Conservation (phyloP, 78 protist species). For the Trichosphaerium sp. region DNA sequence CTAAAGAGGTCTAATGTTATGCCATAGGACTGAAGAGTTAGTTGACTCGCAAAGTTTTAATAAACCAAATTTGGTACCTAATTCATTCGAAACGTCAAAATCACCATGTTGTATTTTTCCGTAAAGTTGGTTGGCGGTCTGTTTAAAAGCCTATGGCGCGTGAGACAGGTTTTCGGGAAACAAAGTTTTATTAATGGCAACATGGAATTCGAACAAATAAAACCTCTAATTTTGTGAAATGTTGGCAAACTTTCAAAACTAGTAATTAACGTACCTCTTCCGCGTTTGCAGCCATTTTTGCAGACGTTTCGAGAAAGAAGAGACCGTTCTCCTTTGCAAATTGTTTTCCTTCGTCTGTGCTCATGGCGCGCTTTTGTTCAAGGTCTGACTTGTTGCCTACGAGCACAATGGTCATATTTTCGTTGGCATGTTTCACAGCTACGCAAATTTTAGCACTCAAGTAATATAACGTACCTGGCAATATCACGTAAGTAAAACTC, state of each 20-base stretch:
- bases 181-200: too few species aligned
- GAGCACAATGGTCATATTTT: slow-evolving; percentile 79
- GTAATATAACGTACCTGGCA: too few species aligned
- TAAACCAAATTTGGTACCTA: too few species aligned
- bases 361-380: slow-evolving; percentile 67
- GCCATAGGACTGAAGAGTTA: too few species aligned
- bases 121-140: slow-evolving; percentile 63
- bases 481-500: too few species aligned
- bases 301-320: slow-evolving; percentile 91
- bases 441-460: too few species aligned
- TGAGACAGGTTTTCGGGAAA: not conserved
- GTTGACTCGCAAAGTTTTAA: too few species aligned
- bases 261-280: slow-evolving; percentile 88
- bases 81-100: slow-evolving; percentile 60
- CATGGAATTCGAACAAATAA: not conserved
- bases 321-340: slow-evolving; percentile 89
- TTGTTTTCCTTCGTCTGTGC: slow-evolving; percentile 83
- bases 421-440: slow-evolving; percentile 67
- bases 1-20: too few species aligned
- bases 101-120: slow-evolving; percentile 62
- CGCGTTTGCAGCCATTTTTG: slow-evolving; percentile 93
- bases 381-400: slow-evolving; percentile 87
- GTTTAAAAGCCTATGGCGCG: slow-evolving; percentile 39
- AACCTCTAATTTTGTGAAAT: not conserved
- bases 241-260: too few species aligned